Evolutionary conservation across 164 flowering plant species (phyloP).

Genomic region (Akebia trifoliata): DNA sequence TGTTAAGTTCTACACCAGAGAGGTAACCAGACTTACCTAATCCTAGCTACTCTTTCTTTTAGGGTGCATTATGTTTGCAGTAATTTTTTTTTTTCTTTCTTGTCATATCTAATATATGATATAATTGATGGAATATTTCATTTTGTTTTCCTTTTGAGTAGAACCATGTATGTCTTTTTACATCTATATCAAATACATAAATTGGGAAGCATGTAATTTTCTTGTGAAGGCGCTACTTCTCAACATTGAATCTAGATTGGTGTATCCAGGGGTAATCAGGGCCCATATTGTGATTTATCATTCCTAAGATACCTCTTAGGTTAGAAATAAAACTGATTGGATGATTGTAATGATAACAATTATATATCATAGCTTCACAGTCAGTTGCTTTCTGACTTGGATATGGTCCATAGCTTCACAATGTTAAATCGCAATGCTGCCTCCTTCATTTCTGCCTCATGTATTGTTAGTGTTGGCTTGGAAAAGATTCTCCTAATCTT

Average conservation of each 20-base stretch:
- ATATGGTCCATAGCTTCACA: too few relatives aligned
- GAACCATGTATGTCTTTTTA: too few relatives aligned
- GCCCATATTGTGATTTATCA: background rate
- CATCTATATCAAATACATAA: background rate
- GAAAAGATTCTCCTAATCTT: too few relatives aligned
- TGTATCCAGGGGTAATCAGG: background rate
- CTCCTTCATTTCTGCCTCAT: too few relatives aligned
- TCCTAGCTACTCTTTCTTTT: background rate
- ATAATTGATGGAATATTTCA: too few relatives aligned
- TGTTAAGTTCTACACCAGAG: constrained; percentile 87
- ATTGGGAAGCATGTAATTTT: background rate
- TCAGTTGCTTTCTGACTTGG: too few relatives aligned
- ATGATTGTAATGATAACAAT: too few relatives aligned
- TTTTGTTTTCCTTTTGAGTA: too few relatives aligned
- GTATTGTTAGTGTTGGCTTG: background rate
- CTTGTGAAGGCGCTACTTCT: background rate
- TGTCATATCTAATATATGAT: background rate
- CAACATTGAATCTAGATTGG: background rate
- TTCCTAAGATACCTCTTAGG: too few relatives aligned
- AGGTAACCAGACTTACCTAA: constrained; percentile 37
- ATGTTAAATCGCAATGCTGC: too few relatives aligned
- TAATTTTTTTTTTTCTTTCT: background rate
- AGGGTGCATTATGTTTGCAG: background rate
- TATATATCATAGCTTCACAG: too few relatives aligned
- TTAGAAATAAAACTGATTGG: too few relatives aligned